Evolutionary conservation across 345 rosid species (phyloP), one percentile per base, ranked within the genome.

Genomic region (Aethionema arabicum): DNA sequence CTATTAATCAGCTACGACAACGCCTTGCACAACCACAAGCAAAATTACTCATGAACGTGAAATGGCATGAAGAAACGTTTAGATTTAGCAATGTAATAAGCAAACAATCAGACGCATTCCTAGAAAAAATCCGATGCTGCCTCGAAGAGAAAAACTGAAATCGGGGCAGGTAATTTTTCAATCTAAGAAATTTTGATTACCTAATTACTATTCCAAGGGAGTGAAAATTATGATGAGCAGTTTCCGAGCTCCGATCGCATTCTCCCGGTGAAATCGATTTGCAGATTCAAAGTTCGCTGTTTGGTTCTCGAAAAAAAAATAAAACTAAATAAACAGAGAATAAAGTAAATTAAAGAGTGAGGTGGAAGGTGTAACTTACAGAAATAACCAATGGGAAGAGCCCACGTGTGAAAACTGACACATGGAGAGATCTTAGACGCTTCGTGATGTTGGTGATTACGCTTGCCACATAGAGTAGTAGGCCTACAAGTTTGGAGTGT

Each of bases 231-330:
- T 11, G 4, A 11, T 44, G 13, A 72, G 66, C 75, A 72, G 57
- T 59, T 65, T 65, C 43, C 5, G 66, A 65, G 56, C 66, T 65
- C 66, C 70, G 66, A 65, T 72, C 62, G 66, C 70, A 59, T 72
- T 71, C 61, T 65, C 75, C 66, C 59, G 69, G 27, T 41, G 41
- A 31, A 15, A n/a, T 30, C 48, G 66, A 59, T 65, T 32, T 50
- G 61, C 37, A 58, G 75, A 65, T 65, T 65, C 66, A 32, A 58
- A 58, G 52, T 32, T 42, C 11, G 51, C 65, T 37, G 63, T 32
- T 35, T 1, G 56, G 50, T 41, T 57, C 37, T 51, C 13, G 52
- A 64, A 69, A 57, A 49, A 33, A 31, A 11, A 50, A 5, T 11
- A 37, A 52, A 36, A 42, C 1, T 0, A 27, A 12, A 40, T 8